A percentile compares a stretch with the other conserved stretches of the same genome.
Conservation (phyloP, 306 rosid species). For the Casuarina equisetifolia region DNA sequence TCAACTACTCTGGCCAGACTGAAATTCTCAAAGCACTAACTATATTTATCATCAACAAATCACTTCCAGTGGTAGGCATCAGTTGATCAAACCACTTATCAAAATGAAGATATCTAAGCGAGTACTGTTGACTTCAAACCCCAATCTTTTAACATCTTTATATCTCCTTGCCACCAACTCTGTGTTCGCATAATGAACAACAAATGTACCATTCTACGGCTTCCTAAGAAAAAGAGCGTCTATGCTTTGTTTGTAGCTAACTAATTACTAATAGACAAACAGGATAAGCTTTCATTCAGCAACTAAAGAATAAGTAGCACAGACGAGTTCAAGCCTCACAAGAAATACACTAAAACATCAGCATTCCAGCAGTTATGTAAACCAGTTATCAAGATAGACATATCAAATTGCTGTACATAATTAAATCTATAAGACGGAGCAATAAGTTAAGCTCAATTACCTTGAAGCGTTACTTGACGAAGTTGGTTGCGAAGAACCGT, state of each 20-base stretch:
- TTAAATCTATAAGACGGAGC: neutral
- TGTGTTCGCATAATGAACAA: neutral
- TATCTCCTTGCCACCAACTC: neutral
- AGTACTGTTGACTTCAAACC: neutral
- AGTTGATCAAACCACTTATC: neutral
- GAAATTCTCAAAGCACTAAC: neutral
- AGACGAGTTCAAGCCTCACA: neutral
- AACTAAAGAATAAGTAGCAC: neutral
- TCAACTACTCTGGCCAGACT: neutral
- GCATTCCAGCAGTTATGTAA: neutral
- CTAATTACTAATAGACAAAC: neutral
- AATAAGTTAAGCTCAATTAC: constrained; percentile 31
- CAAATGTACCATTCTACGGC: neutral
- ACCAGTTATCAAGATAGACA: neutral
- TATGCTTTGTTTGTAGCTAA: neutral
- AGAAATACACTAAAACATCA: neutral
- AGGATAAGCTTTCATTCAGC: neutral
- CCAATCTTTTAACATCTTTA: neutral
- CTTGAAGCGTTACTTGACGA: constrained; percentile 43
- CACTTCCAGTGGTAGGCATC: neutral
- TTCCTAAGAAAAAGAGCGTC: neutral
- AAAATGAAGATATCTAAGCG: neutral
- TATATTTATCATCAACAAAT: neutral
- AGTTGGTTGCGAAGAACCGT: constrained; percentile 45
- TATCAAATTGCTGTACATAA: neutral